phyloP scores from a whole-genome alignment of 495 filamentous ascomycete species.

The Penicillium pulvis region DNA sequence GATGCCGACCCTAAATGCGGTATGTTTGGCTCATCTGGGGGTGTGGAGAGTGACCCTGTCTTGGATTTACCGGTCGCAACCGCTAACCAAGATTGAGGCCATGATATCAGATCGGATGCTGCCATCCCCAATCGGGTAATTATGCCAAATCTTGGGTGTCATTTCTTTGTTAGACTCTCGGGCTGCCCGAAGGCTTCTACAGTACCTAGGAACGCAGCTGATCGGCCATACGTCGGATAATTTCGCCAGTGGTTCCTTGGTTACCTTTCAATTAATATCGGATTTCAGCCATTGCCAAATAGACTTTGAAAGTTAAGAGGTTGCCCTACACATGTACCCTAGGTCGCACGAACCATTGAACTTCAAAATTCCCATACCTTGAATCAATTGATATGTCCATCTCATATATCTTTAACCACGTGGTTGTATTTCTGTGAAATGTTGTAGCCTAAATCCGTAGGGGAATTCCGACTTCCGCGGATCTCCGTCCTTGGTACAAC shows the following conservation, averaged over 20 bases:
- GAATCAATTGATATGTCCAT: too few relatives aligned
- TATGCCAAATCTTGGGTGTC: not conserved
- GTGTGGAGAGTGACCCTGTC: not conserved
- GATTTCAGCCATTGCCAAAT: not conserved
- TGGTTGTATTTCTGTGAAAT: too few relatives aligned
- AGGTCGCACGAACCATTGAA: too few relatives aligned
- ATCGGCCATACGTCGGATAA: not conserved
- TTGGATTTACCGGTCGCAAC: not conserved
- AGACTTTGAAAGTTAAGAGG: not conserved
- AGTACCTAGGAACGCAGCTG: not conserved
- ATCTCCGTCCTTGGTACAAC: too few relatives aligned
- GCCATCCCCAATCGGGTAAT: not conserved
- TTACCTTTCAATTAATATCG: not conserved
- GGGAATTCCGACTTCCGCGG: too few relatives aligned
- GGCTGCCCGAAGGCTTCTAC: not conserved
- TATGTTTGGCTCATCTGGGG: conserved; percentile 1
- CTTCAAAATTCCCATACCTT: too few relatives aligned
- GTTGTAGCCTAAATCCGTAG: too few relatives aligned
- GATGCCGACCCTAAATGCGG: conserved; percentile 9
- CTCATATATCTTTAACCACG: too few relatives aligned
- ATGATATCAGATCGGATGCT: not conserved
- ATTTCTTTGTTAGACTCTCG: not conserved
- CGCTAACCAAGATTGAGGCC: not conserved
- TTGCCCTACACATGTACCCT: not conserved
- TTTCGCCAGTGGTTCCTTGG: not conserved